phyloP scores from a whole-genome alignment of 116 monocot genomes.

The Cymodocea nodosa region DNA sequence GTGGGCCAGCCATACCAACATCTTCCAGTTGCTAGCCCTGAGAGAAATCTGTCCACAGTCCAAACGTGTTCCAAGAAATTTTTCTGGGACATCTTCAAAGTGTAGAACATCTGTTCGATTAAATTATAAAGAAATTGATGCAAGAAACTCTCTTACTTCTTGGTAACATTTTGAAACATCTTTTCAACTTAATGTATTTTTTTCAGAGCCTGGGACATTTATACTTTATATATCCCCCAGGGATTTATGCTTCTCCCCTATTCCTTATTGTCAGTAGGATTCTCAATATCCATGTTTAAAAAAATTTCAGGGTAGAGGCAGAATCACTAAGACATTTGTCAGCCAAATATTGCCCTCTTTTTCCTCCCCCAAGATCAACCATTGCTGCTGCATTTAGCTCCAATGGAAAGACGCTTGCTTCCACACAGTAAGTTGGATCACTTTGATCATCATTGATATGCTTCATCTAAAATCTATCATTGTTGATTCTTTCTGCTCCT shows the following conservation, averaged over 20 bases:
- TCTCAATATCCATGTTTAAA: not conserved
- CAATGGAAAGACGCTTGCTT: conserved; percentile 71
- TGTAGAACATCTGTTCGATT: conserved; percentile 6
- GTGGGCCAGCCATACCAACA: conserved; percentile 21
- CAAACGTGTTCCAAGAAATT: conserved; percentile 31
- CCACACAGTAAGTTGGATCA: conserved; percentile 56
- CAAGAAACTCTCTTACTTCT: conserved; percentile 48
- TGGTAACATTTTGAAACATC: conserved; percentile 37
- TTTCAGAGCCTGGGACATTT: no score
- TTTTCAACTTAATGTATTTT: not conserved
- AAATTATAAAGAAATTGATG: conserved; percentile 34
- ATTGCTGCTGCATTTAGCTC: conserved; percentile 88
- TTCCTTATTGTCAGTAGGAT: not conserved
- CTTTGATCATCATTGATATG: not conserved
- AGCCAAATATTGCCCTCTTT: conserved; percentile 73
- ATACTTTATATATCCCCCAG: no score
- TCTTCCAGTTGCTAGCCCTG: conserved; percentile 43
- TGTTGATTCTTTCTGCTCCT: not conserved
- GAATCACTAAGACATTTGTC: conserved; percentile 57
- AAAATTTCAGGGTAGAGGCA: conserved; percentile 49
- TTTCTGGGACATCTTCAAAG: conserved; percentile 18
- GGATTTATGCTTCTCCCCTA: not conserved
- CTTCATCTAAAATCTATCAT: not conserved
- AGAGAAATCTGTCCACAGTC: conserved; percentile 65
- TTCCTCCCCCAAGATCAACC: conserved; percentile 84